phyloP scores from a whole-genome alignment of 2,329 filamentous ascomycete species.

The Diplodia mutila region DNA sequence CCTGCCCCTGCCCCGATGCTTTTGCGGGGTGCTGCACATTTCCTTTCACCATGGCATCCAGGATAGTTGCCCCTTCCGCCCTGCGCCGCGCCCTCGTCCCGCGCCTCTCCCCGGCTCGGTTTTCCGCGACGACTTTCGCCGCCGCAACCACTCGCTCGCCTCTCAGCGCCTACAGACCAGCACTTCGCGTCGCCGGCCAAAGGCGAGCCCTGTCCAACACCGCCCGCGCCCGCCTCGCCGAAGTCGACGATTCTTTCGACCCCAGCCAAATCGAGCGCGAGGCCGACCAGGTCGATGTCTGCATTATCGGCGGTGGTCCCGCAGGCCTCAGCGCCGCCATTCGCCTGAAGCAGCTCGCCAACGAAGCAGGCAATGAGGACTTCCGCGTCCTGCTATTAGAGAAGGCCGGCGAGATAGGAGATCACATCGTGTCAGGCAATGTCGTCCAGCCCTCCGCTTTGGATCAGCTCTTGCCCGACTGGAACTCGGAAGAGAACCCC shows the following conservation, averaged over 20 bases:
- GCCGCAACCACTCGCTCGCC: not conserved
- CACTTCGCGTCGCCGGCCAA: slow-evolving; percentile 43
- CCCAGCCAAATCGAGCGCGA: slow-evolving; percentile 73
- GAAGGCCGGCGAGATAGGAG: slow-evolving; percentile 92
- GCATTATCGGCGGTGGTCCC: slow-evolving; percentile 94
- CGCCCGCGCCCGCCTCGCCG: slow-evolving; percentile 37
- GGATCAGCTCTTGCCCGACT: slow-evolving; percentile 89
- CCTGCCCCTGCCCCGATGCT: slow-evolving; percentile 12
- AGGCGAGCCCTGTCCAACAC: slow-evolving; percentile 42
- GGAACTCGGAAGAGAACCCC: slow-evolving; percentile 86
- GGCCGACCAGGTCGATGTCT: slow-evolving; percentile 91
- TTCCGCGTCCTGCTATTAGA: slow-evolving; percentile 92
- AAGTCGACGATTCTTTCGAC: slow-evolving; percentile 49
- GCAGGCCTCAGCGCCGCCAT: slow-evolving; percentile 93
- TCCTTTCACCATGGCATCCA: slow-evolving; percentile 23
- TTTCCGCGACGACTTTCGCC: not conserved
- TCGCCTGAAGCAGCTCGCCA: slow-evolving; percentile 91
- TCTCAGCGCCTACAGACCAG: slow-evolving; percentile 34
- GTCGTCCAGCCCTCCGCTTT: slow-evolving; percentile 89
- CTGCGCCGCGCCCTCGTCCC: slow-evolving; percentile 20
- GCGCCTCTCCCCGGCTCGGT: not conserved
- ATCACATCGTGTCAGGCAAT: slow-evolving; percentile 93
- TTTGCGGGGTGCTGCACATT: slow-evolving; percentile 1
- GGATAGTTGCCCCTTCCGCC: slow-evolving; percentile 14
- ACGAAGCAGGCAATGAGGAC: slow-evolving; percentile 91